A percentile compares a stretch with the other conserved stretches of the same genome.
Evolutionary conservation across 1,139 yeast species (phyloP).

Genomic region (Saccharomyces hybrid): DNA sequence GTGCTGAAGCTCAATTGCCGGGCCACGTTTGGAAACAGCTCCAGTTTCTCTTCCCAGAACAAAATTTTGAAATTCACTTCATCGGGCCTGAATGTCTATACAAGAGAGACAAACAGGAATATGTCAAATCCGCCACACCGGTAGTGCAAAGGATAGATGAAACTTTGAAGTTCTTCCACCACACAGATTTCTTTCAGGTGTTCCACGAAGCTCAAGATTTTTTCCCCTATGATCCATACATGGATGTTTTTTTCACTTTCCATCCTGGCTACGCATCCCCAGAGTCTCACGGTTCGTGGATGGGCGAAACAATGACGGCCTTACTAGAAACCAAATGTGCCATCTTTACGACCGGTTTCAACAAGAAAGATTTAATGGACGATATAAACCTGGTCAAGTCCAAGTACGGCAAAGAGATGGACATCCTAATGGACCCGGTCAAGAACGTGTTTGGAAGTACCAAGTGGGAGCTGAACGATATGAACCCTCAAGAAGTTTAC

Average conservation of each 20-base stretch:
- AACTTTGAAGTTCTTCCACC: constrained; percentile 67
- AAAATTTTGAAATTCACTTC: constrained; percentile 77
- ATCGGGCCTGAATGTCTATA: constrained; percentile 88
- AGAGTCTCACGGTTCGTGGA: constrained; percentile 78
- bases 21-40: constrained; percentile 95
- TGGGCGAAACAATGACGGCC: constrained; percentile 80
- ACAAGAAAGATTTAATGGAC: constrained; percentile 57
- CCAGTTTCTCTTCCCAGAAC: constrained; percentile 75
- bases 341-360: constrained; percentile 83
- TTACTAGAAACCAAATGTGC: constrained; percentile 89
- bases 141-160: constrained; percentile 68
- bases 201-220: constrained; percentile 86
- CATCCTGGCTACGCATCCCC: constrained; percentile 92
- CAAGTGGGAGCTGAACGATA: constrained; percentile 88
- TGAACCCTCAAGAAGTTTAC: constrained; percentile 85
- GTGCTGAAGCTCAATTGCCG: constrained; percentile 90
- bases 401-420: constrained; percentile 67
- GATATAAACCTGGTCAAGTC: constrained; percentile 66
- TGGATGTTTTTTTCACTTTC: constrained; percentile 85
- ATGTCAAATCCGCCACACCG: constrained; percentile 44
- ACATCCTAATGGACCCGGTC: constrained; percentile 67
- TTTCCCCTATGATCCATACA: constrained; percentile 97
- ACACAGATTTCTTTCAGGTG: constrained; percentile 85
- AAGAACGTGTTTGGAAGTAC: constrained; percentile 74
- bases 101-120: constrained; percentile 53